phyloP scores from a whole-genome alignment of 2,329 filamentous ascomycete genomes.

The Alternaria ventricosa region DNA sequence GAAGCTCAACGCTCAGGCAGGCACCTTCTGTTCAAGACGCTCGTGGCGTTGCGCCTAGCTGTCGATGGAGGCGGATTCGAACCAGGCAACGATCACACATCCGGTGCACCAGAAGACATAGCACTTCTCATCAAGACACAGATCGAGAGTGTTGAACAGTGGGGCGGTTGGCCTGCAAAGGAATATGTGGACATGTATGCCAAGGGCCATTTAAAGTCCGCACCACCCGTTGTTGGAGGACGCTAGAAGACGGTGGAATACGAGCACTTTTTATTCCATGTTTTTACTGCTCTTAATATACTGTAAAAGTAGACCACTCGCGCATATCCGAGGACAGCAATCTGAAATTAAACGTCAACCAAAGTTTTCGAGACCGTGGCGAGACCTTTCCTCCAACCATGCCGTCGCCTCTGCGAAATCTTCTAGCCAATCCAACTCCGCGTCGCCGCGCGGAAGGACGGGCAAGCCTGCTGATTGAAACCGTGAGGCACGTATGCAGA shows the following conservation, averaged over 20 bases:
- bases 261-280: neutral
- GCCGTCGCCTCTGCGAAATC: conserved; percentile 2
- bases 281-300: neutral
- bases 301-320: neutral
- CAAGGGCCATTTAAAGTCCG: conserved; percentile 22
- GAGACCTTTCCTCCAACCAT: conserved; percentile 6
- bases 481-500: neutral
- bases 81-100: neutral
- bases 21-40: conserved; percentile 37
- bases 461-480: neutral
- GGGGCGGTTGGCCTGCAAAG: conserved; percentile 54
- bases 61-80: conserved; percentile 41
- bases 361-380: neutral
- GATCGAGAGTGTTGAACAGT: conserved; percentile 47
- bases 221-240: conserved; percentile 19
- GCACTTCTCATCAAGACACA: conserved; percentile 37
- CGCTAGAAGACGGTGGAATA: conserved; percentile 4
- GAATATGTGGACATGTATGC: conserved; percentile 50
- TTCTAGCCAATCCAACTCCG: conserved; percentile 9
- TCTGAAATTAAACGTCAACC: neutral
- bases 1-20: conserved; percentile 33
- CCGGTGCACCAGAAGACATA: conserved; percentile 38
- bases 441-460: neutral
- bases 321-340: neutral
- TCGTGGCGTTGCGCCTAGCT: conserved; percentile 52